Conservation (phyloP, 228 moss, liverwort and hornwort species). For the Sphagnum fallax region DNA sequence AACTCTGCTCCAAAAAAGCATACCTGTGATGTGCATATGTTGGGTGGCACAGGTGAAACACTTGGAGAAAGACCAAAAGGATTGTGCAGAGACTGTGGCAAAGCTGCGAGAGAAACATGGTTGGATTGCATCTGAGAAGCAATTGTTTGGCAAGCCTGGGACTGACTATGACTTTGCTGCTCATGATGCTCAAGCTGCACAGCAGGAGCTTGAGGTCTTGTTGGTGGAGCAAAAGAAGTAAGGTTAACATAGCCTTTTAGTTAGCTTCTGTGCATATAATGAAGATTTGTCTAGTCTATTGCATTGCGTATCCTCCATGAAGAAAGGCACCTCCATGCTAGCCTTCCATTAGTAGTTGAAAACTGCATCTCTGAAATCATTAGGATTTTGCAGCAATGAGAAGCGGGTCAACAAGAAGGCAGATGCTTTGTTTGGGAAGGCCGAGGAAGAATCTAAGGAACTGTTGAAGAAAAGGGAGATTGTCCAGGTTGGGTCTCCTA, state of each 20-base stretch:
- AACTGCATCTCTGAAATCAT: too few species aligned
- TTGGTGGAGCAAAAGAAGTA: constrained; percentile 78
- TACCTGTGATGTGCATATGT: background rate
- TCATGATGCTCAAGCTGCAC: constrained; percentile 60
- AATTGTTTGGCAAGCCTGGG: constrained; percentile 71
- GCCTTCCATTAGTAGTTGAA: too few species aligned
- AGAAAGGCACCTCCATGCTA: background rate
- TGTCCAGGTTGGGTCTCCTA: constrained; percentile 25
- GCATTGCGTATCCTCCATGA: background rate
- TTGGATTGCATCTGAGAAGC: constrained; percentile 80
- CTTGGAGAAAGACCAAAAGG: constrained; percentile 67
- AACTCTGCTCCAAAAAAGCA: too few species aligned
- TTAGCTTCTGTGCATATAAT: too few species aligned
- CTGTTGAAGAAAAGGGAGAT: constrained; percentile 34
- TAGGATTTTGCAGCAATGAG: constrained; percentile 26
- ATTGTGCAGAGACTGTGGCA: constrained; percentile 52
- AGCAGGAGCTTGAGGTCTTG: constrained; percentile 59
- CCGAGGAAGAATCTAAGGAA: constrained; percentile 49
- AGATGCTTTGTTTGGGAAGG: constrained; percentile 43
- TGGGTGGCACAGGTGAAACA: constrained; percentile 67
- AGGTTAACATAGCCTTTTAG: too few species aligned
- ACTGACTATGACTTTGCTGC: constrained; percentile 85
- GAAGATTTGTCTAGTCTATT: background rate
- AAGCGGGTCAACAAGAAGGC: constrained; percentile 59
- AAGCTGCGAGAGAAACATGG: constrained; percentile 73